Percentiles rank a stretch among this genome's conserved stretches.
Evolutionary conservation across 2,329 filamentous ascomycete species (phyloP).

Genomic region (Lomentospora prolificans): DNA sequence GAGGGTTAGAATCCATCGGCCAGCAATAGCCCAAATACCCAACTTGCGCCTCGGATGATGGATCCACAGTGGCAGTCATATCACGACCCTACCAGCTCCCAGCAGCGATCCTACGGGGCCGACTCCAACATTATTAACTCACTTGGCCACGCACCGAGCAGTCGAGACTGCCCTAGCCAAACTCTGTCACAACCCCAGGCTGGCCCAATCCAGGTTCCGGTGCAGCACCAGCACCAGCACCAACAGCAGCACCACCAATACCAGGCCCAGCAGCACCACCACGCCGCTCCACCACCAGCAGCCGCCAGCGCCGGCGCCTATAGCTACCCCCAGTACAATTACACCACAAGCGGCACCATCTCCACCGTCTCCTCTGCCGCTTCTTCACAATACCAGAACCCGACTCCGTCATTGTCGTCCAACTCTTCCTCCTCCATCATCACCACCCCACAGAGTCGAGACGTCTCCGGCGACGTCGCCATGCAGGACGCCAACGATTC

Average conservation of each 20-base stretch:
- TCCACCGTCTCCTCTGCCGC: slow-evolving; percentile 25
- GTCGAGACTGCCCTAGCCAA: slow-evolving; percentile 2
- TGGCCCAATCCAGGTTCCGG: neutral
- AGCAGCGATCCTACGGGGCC: slow-evolving; percentile 53
- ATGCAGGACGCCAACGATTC: slow-evolving; percentile 84
- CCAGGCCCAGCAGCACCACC: slow-evolving; percentile 13
- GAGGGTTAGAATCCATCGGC: neutral
- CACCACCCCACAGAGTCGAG: slow-evolving; percentile 47
- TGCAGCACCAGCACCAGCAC: slow-evolving; percentile 14
- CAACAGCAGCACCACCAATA: slow-evolving; percentile 16
- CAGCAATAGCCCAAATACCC: neutral
- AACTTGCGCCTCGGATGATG: slow-evolving; percentile 22
- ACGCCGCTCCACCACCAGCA: neutral
- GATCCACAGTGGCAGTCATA: slow-evolving; percentile 55
- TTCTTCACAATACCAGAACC: slow-evolving; percentile 20
- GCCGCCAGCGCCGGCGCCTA: slow-evolving; percentile 18
- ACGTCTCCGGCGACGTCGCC: slow-evolving; percentile 64
- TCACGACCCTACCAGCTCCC: slow-evolving; percentile 51
- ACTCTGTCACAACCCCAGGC: slow-evolving; percentile 2
- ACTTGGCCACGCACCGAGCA: neutral
- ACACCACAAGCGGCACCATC: slow-evolving; percentile 3
- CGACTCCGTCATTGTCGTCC: slow-evolving; percentile 15
- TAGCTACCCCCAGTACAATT: slow-evolving; percentile 21
- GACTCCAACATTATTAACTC: slow-evolving; percentile 7
- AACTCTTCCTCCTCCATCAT: slow-evolving; percentile 42